phyloP scores from a whole-genome alignment of 768 basidiomycete genomes.

The Leucocoprinus leucothites region DNA sequence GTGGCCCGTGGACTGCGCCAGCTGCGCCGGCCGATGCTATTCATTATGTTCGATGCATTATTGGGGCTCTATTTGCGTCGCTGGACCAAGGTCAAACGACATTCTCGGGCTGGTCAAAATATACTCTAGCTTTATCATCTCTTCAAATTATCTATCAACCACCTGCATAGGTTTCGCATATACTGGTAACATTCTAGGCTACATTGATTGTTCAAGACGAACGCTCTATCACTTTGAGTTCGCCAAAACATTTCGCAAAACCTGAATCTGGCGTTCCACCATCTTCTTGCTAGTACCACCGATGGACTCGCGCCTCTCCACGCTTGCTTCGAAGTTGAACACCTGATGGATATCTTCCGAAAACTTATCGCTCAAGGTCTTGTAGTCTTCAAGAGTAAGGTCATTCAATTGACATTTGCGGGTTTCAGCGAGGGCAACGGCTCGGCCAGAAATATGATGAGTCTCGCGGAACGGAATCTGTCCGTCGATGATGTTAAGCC shows the following conservation, averaged over 20 bases:
- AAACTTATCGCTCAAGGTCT: constrained; percentile 73
- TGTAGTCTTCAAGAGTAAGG: constrained; percentile 77
- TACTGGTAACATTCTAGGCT: no score
- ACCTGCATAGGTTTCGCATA: no score
- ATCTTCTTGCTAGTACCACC: constrained; percentile 87
- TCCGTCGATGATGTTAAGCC: neutral
- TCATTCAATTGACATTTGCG: constrained; percentile 78
- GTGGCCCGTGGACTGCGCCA: no score
- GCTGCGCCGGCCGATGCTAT: no score
- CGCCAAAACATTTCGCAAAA: constrained; percentile 59
- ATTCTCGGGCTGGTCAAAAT: no score
- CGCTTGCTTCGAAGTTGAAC: constrained; percentile 94
- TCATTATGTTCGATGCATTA: no score
- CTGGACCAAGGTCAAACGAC: no score
- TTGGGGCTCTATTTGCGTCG: no score
- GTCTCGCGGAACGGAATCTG: constrained; percentile 99
- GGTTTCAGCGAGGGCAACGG: constrained; percentile 91
- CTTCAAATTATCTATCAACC: no score
- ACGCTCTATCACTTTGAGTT: no score
- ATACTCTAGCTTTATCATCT: no score
- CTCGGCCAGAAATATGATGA: constrained; percentile 95
- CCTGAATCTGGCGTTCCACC: constrained; percentile 80
- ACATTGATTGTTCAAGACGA: no score
- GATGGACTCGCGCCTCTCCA: constrained; percentile 88
- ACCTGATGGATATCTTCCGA: constrained; percentile 76